These are phyloP conservation scores for Xylariaceae sp. DNA, from an alignment of 2,329 filamentous ascomycete genomes.

Conservation along the genomic window DNA sequence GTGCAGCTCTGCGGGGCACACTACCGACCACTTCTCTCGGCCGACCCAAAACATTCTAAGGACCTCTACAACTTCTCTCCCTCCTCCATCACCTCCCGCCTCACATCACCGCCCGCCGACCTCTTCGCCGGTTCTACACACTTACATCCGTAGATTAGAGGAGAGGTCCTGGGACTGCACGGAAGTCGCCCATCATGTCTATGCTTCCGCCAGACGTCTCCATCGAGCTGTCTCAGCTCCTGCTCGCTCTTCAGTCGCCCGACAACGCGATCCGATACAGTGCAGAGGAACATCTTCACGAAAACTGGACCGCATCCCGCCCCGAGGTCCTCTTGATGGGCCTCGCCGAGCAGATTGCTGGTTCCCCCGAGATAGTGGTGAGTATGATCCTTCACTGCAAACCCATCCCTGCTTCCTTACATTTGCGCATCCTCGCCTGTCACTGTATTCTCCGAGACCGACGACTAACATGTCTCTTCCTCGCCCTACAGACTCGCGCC, in stretches of 20 bases:
- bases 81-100: neutral
- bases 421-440: neutral
- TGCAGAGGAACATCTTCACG: constrained; percentile 85
- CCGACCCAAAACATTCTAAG: constrained; percentile 3
- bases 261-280: constrained; percentile 82
- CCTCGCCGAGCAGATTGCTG: constrained; percentile 83
- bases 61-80: neutral
- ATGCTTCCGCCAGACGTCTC: constrained; percentile 79
- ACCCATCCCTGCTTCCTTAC: constrained; percentile 2
- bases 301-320: constrained; percentile 76
- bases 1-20: constrained; percentile 18
- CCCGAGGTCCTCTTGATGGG: constrained; percentile 92
- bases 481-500: constrained; percentile 64
- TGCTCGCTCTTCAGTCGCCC: constrained; percentile 80
- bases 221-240: constrained; percentile 75
- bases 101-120: neutral
- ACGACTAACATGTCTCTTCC: neutral
- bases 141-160: neutral
- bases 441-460: neutral
- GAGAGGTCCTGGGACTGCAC: constrained; percentile 7
- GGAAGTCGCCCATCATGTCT: constrained; percentile 57
- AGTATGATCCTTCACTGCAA: constrained; percentile 30
- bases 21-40: constrained; percentile 3
- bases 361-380: constrained; percentile 68
- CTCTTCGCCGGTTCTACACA: constrained; percentile 4